Evolutionary conservation across 2,329 filamentous ascomycete species (phyloP).

Genomic region (Fusarium tanahbumbuense): DNA sequence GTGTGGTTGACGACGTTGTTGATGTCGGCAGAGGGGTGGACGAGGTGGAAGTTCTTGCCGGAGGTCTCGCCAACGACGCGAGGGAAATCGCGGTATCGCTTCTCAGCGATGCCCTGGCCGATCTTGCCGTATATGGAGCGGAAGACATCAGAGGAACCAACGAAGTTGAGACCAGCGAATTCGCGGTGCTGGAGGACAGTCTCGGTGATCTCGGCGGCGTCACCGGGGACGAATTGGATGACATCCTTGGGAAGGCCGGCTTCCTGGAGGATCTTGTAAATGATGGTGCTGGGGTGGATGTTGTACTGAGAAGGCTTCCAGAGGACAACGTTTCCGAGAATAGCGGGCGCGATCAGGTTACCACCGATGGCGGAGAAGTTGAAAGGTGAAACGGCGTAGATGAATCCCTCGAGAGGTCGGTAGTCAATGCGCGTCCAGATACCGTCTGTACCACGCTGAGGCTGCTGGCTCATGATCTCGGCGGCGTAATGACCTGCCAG

Average conservation of each 20-base stretch:
- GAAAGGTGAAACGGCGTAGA: slow-evolving; percentile 93
- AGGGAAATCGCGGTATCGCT: slow-evolving; percentile 85
- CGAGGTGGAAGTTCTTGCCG: slow-evolving; percentile 92
- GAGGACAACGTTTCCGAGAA: slow-evolving; percentile 93
- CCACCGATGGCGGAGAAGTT: slow-evolving; percentile 96
- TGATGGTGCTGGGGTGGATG: slow-evolving; percentile 86
- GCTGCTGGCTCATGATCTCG: slow-evolving; percentile 53
- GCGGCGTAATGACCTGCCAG: slow-evolving; percentile 93
- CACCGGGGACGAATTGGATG: slow-evolving; percentile 91
- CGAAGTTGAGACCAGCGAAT: slow-evolving; percentile 94
- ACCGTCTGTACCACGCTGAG: slow-evolving; percentile 46
- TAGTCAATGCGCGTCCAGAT: slow-evolving; percentile 79
- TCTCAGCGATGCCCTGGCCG: slow-evolving; percentile 80
- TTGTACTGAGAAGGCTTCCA: slow-evolving; percentile 95
- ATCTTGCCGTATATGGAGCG: slow-evolving; percentile 88
- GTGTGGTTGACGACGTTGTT: slow-evolving; percentile 85
- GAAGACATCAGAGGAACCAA: slow-evolving; percentile 92
- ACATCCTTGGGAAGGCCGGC: slow-evolving; percentile 89
- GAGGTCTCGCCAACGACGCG: slow-evolving; percentile 91
- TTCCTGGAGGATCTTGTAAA: slow-evolving; percentile 91
- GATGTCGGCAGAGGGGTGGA: slow-evolving; percentile 81
- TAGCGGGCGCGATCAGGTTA: slow-evolving; percentile 83
- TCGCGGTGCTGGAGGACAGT: slow-evolving; percentile 79
- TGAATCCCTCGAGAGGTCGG: slow-evolving; percentile 92
- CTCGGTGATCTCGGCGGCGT: slow-evolving; percentile 85